Conservation (phyloP, 2,329 filamentous ascomycete genomes). For the Coniella vitis region DNA sequence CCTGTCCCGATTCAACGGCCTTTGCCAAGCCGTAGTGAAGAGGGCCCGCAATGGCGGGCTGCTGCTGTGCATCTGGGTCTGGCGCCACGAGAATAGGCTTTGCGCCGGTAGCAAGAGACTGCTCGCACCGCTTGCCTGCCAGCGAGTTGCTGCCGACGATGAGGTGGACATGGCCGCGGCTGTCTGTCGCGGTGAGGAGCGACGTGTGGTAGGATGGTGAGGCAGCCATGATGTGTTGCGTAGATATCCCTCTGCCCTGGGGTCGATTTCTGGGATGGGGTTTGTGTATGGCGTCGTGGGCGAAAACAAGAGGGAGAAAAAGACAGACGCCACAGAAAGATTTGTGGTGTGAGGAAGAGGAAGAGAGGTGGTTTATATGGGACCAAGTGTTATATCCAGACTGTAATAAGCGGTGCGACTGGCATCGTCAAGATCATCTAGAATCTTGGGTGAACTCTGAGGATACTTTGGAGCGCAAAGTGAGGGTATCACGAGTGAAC, state of each 20-base stretch:
- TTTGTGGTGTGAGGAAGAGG: background rate
- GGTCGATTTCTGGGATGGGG: no score
- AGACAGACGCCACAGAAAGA: no score
- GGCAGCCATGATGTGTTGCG: constrained; percentile 15
- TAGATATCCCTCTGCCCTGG: background rate
- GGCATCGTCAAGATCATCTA: background rate
- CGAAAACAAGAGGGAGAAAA: no score
- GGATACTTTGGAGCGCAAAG: background rate
- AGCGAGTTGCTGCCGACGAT: constrained; percentile 82
- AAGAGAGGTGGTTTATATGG: background rate
- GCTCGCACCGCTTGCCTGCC: constrained; percentile 74
- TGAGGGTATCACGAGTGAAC: constrained; percentile 1
- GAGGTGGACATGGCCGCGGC: constrained; percentile 67
- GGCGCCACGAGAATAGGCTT: constrained; percentile 72
- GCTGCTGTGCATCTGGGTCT: background rate
- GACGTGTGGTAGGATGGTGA: constrained; percentile 31
- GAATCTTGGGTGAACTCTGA: no score
- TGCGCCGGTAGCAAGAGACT: constrained; percentile 77
- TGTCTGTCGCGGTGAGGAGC: constrained; percentile 67
- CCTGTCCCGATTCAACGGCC: constrained; percentile 57
- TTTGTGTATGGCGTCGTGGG: no score
- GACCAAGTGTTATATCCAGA: no score
- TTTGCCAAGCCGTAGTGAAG: constrained; percentile 53
- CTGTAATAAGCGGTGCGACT: constrained; percentile 2
- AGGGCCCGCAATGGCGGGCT: constrained; percentile 37